A percentile compares a stretch with the other conserved stretches of the same genome.
These are phyloP conservation scores for Leccinum fibrillosum DNA, from an alignment of 768 basidiomycete genomes.

Conservation along the genomic window DNA sequence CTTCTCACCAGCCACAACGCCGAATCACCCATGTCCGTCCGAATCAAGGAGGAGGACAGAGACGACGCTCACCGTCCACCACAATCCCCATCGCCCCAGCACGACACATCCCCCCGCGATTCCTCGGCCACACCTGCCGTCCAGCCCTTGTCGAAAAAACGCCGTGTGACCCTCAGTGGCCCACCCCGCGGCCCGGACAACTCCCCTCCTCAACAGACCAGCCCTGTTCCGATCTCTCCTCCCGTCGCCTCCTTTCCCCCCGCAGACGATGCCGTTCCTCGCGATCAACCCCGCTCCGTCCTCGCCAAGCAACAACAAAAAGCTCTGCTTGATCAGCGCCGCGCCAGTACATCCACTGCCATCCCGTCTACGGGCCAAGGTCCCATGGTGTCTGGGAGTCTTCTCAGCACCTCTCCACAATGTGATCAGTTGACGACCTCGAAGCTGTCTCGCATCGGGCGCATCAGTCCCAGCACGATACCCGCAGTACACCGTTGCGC, in stretches of 20 bases:
- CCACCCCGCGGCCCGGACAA: slow-evolving; percentile 21
- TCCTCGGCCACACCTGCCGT: slow-evolving; percentile 37
- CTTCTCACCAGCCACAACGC: slow-evolving; percentile 18
- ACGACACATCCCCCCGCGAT: slow-evolving; percentile 13
- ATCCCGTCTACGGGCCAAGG: slow-evolving; percentile 28
- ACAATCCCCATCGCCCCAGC: slow-evolving; percentile 31
- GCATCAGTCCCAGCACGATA: slow-evolving; percentile 38
- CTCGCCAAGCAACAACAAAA: slow-evolving; percentile 71
- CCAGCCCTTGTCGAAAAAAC: slow-evolving; percentile 52
- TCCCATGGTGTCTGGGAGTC: slow-evolving; percentile 20
- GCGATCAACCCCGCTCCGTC: slow-evolving; percentile 41
- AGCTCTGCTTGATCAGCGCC: slow-evolving; percentile 64
- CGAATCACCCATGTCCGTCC: slow-evolving; percentile 44
- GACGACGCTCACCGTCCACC: slow-evolving; percentile 39
- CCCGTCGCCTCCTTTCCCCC: slow-evolving; percentile 61
- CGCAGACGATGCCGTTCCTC: slow-evolving; percentile 54
- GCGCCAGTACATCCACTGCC: slow-evolving; percentile 52
- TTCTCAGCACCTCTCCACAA: slow-evolving; percentile 25
- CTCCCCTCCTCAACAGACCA: slow-evolving; percentile 46
- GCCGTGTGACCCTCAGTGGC: slow-evolving; percentile 70
- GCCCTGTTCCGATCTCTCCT: slow-evolving; percentile 61
- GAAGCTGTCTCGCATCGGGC: slow-evolving; percentile 29
- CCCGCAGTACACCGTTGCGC: slow-evolving; percentile 20
- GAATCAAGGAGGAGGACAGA: slow-evolving; percentile 65
- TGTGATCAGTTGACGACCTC: slow-evolving; percentile 28